A percentile compares a stretch with the other conserved stretches of the same genome.
These are phyloP conservation scores for Chamaecyparis obtusa DNA, from an alignment of 75 land plant genomes.

Conservation along the genomic window DNA sequence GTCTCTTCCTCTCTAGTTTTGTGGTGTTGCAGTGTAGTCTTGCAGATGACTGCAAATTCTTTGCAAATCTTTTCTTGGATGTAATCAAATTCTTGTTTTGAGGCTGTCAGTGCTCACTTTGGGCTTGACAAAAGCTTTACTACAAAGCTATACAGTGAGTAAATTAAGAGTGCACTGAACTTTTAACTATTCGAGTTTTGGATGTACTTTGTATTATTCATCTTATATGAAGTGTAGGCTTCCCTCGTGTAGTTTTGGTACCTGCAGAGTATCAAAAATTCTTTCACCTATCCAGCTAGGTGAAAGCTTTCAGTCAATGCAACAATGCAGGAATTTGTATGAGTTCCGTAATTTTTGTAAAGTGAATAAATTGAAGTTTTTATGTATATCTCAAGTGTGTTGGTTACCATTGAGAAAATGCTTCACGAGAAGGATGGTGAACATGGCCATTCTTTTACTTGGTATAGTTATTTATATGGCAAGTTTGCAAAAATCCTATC, in stretches of 20 bases:
- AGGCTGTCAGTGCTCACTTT: background rate
- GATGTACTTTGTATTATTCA: background rate
- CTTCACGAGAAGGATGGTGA: background rate
- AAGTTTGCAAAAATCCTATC: background rate
- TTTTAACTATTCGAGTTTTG: background rate
- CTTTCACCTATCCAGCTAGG: background rate
- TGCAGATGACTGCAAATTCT: background rate
- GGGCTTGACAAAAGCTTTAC: background rate
- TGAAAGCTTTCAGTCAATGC: background rate
- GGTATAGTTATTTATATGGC: background rate
- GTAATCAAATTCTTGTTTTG: background rate
- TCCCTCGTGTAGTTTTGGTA: background rate
- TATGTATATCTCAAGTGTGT: background rate
- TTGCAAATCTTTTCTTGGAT: background rate
- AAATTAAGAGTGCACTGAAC: background rate
- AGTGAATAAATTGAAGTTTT: background rate
- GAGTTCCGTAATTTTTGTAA: background rate
- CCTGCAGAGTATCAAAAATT: background rate
- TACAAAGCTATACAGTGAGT: background rate
- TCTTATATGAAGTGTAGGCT: background rate
- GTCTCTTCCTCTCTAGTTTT: background rate
- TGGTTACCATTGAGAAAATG: background rate
- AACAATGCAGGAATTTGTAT: background rate
- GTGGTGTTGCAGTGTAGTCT: background rate
- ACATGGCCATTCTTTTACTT: background rate